Conservation (phyloP, 163 green algal species). For the Trebouxia gelatinosa region DNA sequence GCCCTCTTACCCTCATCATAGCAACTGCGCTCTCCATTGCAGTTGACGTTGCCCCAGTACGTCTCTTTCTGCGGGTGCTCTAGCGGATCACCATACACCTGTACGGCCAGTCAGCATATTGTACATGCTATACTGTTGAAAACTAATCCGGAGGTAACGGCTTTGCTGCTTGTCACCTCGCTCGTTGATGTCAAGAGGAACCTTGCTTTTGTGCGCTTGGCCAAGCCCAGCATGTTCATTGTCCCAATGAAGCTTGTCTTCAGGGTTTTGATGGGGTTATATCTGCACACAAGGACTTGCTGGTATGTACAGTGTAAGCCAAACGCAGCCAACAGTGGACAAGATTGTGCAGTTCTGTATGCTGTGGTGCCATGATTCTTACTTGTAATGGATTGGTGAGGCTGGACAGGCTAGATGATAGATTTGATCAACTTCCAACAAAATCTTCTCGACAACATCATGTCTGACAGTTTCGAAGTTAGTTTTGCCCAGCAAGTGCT, state of each 20-base stretch:
- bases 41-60: slow-evolving; percentile 99
- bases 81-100: slow-evolving; percentile 97
- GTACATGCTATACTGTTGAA: not conserved
- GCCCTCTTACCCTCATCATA: slow-evolving; percentile 99
- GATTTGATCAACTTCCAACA: slow-evolving; percentile 98
- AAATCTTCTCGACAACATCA: slow-evolving; percentile 94
- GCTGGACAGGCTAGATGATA: slow-evolving; percentile 98
- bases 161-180: slow-evolving; percentile 55
- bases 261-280: slow-evolving; percentile 99
- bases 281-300: slow-evolving; percentile 58
- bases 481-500: slow-evolving; percentile 75
- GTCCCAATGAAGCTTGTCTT: slow-evolving; percentile 99
- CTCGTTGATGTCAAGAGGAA: slow-evolving; percentile 94
- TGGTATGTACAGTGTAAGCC: not conserved
- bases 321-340: not conserved
- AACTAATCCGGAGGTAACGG: not conserved
- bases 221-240: slow-evolving; percentile 99
- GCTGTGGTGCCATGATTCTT: slow-evolving; percentile 27
- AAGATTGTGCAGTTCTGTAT: not conserved
- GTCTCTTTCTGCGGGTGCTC: slow-evolving; percentile 96
- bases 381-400: slow-evolving; percentile 99
- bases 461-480: slow-evolving; percentile 99
- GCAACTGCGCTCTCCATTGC: slow-evolving; percentile 95
- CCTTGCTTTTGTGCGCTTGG: slow-evolving; percentile 88
- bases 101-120: not conserved